phyloP scores from a whole-genome alignment of 2,329 filamentous ascomycete genomes.

The Ampelomyces quisqualis region DNA sequence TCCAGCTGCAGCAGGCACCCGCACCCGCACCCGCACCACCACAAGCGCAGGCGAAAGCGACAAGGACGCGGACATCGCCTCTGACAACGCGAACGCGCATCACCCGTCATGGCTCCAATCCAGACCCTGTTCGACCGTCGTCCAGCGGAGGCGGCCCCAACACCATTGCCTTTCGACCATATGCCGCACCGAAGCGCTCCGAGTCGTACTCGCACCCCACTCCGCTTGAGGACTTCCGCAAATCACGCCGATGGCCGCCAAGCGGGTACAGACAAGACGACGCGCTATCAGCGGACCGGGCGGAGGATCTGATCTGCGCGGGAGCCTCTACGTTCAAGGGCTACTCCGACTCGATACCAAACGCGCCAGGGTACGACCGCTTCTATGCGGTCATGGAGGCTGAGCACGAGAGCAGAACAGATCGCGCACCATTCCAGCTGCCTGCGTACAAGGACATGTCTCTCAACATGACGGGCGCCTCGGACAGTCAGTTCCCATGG shows the following conservation, averaged over 20 bases:
- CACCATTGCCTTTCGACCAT: slow-evolving; percentile 28
- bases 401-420: slow-evolving; percentile 42
- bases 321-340: slow-evolving; percentile 46
- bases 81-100: slow-evolving; percentile 38
- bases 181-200: slow-evolving; percentile 29
- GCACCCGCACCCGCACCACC: too few species aligned
- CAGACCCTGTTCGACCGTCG: slow-evolving; percentile 32
- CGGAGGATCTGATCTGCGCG: slow-evolving; percentile 42
- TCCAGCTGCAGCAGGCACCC: slow-evolving; percentile 12
- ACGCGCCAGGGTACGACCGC: slow-evolving; percentile 41
- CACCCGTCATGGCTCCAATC: slow-evolving; percentile 41
- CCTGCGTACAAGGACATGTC: slow-evolving; percentile 43
- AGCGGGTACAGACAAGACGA: slow-evolving; percentile 39
- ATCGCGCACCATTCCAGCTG: slow-evolving; percentile 40
- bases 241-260: slow-evolving; percentile 44
- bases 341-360: slow-evolving; percentile 40
- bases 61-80: slow-evolving; percentile 39
- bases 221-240: slow-evolving; percentile 42
- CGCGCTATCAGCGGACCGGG: slow-evolving; percentile 33
- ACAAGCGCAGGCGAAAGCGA: too few species aligned
- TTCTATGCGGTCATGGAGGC: slow-evolving; percentile 46
- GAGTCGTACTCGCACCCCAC: slow-evolving; percentile 42
- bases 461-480: slow-evolving; percentile 39
- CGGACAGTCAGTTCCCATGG: slow-evolving; percentile 57
- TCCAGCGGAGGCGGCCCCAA: slow-evolving; percentile 36